These are phyloP conservation scores for Kluyveromyces wickerhamii DNA, from an alignment of 805 yeast genomes.

Conservation along the genomic window DNA sequence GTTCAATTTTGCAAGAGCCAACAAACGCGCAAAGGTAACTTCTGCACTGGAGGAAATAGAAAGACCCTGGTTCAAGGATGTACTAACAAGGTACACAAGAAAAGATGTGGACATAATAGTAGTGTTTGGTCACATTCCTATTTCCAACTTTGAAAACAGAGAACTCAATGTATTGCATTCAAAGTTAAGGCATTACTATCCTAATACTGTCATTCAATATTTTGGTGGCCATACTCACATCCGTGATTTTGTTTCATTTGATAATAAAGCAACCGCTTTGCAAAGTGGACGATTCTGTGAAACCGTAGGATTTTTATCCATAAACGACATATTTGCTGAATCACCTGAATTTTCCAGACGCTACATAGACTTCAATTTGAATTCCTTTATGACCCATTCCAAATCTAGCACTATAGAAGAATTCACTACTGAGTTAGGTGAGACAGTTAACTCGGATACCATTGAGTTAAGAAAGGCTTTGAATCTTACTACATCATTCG, in stretches of 20 bases:
- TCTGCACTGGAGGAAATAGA: constrained; percentile 43
- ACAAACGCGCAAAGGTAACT: constrained; percentile 54
- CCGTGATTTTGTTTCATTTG: constrained; percentile 70
- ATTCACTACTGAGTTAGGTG: constrained; percentile 53
- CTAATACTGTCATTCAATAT: constrained; percentile 63
- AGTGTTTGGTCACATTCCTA: constrained; percentile 75
- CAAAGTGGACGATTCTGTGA: constrained; percentile 93
- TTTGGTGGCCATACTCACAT: constrained; percentile 95
- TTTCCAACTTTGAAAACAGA: constrained; percentile 31
- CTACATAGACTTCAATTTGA: constrained; percentile 75
- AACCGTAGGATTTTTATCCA: constrained; percentile 81
- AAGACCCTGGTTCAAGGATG: constrained; percentile 58
- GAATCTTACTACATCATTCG: constrained; percentile 47
- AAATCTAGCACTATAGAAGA: constrained; percentile 18
- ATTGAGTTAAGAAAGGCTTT: constrained; percentile 37
- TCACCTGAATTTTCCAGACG: constrained; percentile 42
- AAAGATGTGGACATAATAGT: constrained; percentile 55
- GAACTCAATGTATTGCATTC: constrained; percentile 33
- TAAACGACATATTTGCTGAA: constrained; percentile 30
- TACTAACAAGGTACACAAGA: constrained; percentile 29
- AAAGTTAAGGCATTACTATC: constrained; percentile 49
- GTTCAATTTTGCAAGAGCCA: constrained; percentile 63
- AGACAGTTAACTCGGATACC: constrained; percentile 39
- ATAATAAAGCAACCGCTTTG: constrained; percentile 60
- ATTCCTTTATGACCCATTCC: constrained; percentile 63